phyloP scores from a whole-genome alignment of 176 grass and related monocot species.

The Aegilops bicornis region DNA sequence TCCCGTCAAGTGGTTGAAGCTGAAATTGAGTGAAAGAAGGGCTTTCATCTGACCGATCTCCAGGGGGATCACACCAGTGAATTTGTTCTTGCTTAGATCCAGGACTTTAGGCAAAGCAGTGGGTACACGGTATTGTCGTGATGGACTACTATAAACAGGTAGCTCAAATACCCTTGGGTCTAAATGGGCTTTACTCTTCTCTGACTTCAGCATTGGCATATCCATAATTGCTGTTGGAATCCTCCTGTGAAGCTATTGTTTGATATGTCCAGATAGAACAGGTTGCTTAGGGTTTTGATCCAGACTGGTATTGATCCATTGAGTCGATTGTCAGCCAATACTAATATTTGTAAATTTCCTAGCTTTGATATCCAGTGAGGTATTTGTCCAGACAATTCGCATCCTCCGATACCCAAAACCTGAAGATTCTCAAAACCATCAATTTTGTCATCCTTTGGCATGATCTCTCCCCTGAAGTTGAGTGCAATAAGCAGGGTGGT shows the following conservation, averaged over 20 bases:
- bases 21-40: constrained; percentile 9
- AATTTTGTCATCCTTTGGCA: not conserved
- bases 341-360: not conserved
- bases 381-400: not conserved
- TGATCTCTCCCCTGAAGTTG: constrained; percentile 1
- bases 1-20: constrained; percentile 28
- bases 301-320: constrained; percentile 25
- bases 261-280: constrained; percentile 32
- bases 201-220: constrained; percentile 3
- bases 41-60: not conserved
- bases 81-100: not conserved
- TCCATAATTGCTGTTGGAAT: not conserved
- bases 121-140: not conserved
- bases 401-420: not conserved
- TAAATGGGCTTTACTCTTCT: not conserved
- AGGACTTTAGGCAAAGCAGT: not conserved
- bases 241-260: constrained; percentile 15
- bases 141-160: not conserved
- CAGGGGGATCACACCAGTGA: not conserved
- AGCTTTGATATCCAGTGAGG: constrained; percentile 40
- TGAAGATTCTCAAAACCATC: constrained; percentile 37
- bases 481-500: not conserved
- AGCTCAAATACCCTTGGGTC: not conserved
- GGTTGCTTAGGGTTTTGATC: not conserved
- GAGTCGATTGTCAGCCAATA: not conserved